Base-by-base conservation (phyloP, 2,329 filamentous ascomycete genomes). In the Calonectria hawksworthii region DNA sequence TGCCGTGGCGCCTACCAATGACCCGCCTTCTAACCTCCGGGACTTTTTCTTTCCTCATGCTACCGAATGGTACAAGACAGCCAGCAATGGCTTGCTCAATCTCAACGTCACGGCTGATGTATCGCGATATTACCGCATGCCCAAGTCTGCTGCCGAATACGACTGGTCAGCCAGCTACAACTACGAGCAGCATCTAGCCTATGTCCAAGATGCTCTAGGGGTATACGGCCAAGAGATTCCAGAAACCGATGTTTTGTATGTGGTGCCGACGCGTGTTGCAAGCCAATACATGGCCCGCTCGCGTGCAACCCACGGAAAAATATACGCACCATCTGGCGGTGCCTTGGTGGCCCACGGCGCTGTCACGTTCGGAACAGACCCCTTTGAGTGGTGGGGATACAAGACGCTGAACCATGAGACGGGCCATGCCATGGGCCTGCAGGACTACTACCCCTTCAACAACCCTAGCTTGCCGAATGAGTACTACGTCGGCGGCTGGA, bases 401-500 rank as follows among this genome's bases (percentile, higher is more conserved):
- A 84, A 84, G 66, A 80, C 82, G 9, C 72, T 85, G 10, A 85
- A 85, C 76, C 84, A 86, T 34, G 84, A 86, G 80, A 84, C 83
- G 0, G 84, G 84, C 8, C 85, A 86, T 65, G 75, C 84, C 3
- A 84, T 86, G 76, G 84, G 84, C 70, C 73, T 86, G 64, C 83
- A 84, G 0, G 84, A 86, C 59, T 78, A 83, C 61, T 86, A 86
- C 72, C 84, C 85, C 1, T 71, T 14, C 34, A 36, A 81, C 2
- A 77, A 82, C 47, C 70, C 75, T 26, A 75, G 77, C 14, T 44
- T 79, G 9, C 73, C 76, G 9, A 82, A 79, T 0, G 82, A 81
- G 0, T 44, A 82, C 4, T 85, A 81, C 65, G 81, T 84, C 9
- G 85, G 84, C n/a, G 83, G 84, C 3, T 86, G 83, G 83, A 82